Evolutionary conservation across 495 filamentous ascomycete species (phyloP), one percentile per base, ranked within the genome.

Genomic region (Astrothelium macrocarpum): DNA sequence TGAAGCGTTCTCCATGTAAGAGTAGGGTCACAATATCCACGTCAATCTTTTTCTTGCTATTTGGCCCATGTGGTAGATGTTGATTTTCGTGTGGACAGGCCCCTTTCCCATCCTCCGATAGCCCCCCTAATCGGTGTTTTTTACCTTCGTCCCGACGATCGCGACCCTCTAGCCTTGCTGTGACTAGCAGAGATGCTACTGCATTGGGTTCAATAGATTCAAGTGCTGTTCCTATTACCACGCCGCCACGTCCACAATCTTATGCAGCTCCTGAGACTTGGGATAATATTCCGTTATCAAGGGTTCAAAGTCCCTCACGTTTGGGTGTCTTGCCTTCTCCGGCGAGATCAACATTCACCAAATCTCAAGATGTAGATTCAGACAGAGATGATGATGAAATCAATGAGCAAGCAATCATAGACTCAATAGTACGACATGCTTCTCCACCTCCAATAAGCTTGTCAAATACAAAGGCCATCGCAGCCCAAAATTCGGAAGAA

Each of bases 251-350:
- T 29, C 69, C 69, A 23, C 58, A 64, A 36, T 68, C 69, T 0
- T 68, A 65, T 36, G 66, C 67, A 49, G 66, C 66, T 4, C 69
- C 66, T 23, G 69, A 68, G 31, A 60, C 64, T n/a, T 71, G 69
- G 69, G 63, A 67, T 32, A 45, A 61, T 1, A 49, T 42, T 20
- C 32, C 53, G 2, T 32, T 56, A 12, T 59, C 45, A 20, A n/a
- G 3, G 32, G 25, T 42, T 28, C 36, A 63, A 11, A 66, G 59
- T 28, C 67, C 70, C 18, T 66, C 65, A n/a, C 65, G 66, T 23
- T 32, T 67, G 31, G 64, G 63, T 23, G 61, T 70, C 18, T 53
- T 68, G 56, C 63, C 64, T 32, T 64, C 69, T 42, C 71, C 71
- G 39, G 64, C 67, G 0, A 43, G 66, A 16, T 53, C 46, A 43